These are phyloP conservation scores for Cercospora zeina DNA, from an alignment of 2,329 filamentous ascomycete species.

Conservation along the genomic window DNA sequence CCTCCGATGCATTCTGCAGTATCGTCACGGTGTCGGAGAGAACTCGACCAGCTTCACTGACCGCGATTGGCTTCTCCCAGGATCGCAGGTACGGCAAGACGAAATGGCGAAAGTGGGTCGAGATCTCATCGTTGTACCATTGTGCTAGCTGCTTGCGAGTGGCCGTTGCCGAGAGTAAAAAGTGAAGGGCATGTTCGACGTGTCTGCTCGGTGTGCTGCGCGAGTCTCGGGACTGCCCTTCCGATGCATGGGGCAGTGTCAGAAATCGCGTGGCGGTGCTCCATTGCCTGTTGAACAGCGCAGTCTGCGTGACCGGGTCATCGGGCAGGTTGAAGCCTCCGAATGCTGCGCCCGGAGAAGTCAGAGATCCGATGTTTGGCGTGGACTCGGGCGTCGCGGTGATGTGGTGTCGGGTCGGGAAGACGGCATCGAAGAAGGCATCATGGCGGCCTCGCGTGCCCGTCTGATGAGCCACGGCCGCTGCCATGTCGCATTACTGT, in stretches of 20 bases:
- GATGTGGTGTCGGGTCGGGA: slow-evolving; percentile 47
- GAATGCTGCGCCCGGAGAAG: slow-evolving; percentile 44
- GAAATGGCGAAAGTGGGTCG: slow-evolving; percentile 45
- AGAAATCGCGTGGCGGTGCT: slow-evolving; percentile 50
- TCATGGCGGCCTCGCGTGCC: slow-evolving; percentile 17
- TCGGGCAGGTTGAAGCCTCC: slow-evolving; percentile 44
- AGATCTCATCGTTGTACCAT: slow-evolving; percentile 51
- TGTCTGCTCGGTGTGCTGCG: slow-evolving; percentile 20
- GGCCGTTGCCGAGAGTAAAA: slow-evolving; percentile 17
- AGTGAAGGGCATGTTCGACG: slow-evolving; percentile 23
- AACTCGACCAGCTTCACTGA: slow-evolving; percentile 36
- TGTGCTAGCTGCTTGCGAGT: slow-evolving; percentile 41
- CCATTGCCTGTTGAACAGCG: slow-evolving; percentile 48
- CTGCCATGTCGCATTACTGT: slow-evolving; percentile 23
- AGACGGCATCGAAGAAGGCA: slow-evolving; percentile 46
- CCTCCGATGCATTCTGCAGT: slow-evolving; percentile 41
- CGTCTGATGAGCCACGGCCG: slow-evolving; percentile 12
- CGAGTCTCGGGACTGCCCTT: neutral
- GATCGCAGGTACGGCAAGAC: slow-evolving; percentile 31
- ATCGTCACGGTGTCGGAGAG: slow-evolving; percentile 43
- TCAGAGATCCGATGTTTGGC: slow-evolving; percentile 45
- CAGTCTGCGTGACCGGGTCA: slow-evolving; percentile 40
- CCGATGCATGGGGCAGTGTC: slow-evolving; percentile 14
- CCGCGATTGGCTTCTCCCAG: slow-evolving; percentile 33
- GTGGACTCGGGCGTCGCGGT: slow-evolving; percentile 49